Evolutionary conservation across 2,329 filamentous ascomycete species (phyloP).

Genomic region (Fragosphaeria purpurea): DNA sequence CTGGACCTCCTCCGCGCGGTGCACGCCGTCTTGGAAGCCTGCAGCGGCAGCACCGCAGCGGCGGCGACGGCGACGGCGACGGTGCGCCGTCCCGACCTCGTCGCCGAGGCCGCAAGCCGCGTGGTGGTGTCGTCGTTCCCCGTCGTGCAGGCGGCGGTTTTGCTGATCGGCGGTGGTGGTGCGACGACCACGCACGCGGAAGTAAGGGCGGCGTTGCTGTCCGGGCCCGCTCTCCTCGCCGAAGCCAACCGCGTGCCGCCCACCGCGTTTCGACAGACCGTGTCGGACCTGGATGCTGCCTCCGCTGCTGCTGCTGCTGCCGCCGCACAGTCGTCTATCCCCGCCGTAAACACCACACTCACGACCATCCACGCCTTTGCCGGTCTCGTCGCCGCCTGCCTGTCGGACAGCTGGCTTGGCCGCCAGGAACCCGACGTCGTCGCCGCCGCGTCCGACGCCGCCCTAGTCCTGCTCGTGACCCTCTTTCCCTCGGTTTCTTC

Average conservation of each 20-base stretch:
- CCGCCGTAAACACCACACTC: neutral
- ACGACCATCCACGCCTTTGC: neutral
- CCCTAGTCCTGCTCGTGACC: slow-evolving; percentile 35
- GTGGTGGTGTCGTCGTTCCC: slow-evolving; percentile 46
- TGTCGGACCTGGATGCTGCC: neutral
- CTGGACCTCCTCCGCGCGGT: slow-evolving; percentile 12
- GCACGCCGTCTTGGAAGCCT: slow-evolving; percentile 23
- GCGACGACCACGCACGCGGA: neutral
- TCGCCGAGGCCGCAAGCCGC: slow-evolving; percentile 51
- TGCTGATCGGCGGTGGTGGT: slow-evolving; percentile 4
- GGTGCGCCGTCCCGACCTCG: slow-evolving; percentile 52
- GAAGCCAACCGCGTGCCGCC: neutral
- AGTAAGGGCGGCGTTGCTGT: slow-evolving; percentile 12
- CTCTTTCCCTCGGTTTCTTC: slow-evolving; percentile 12
- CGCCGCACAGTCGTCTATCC: slow-evolving; percentile 12
- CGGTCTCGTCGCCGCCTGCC: neutral
- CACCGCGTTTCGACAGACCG: slow-evolving; percentile 1
- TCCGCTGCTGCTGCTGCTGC: slow-evolving; percentile 8
- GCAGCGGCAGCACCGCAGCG: slow-evolving; percentile 4
- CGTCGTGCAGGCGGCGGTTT: slow-evolving; percentile 29
- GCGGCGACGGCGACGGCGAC: slow-evolving; percentile 28
- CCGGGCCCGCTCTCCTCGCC: slow-evolving; percentile 17
- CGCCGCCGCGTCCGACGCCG: slow-evolving; percentile 39
- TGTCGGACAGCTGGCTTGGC: slow-evolving; percentile 31
- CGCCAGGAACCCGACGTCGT: slow-evolving; percentile 41